A percentile compares a stretch with the other conserved stretches of the same genome.
phyloP scores from a whole-genome alignment of 75 land plant species.

The Azolla pinnata region DNA sequence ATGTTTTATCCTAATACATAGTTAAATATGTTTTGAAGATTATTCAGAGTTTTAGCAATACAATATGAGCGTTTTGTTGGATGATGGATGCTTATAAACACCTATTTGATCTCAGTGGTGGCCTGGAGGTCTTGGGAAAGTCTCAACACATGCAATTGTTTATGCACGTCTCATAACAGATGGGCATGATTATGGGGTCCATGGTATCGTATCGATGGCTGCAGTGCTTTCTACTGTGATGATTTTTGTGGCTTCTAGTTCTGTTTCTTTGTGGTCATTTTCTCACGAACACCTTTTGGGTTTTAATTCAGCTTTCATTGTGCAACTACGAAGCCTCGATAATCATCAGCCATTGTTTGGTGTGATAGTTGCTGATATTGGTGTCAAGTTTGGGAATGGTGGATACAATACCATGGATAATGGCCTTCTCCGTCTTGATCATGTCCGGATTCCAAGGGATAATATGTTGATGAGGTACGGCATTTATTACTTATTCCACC shows the following conservation, averaged over 20 bases:
- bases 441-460: no score
- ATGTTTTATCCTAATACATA: no score
- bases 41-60: no score
- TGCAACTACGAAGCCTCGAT: conserved; percentile 82
- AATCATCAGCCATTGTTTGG: conserved; percentile 87
- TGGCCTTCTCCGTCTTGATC: conserved; percentile 76
- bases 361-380: conserved; percentile 90
- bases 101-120: conserved; percentile 97
- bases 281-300: no score
- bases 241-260: no score
- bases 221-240: no score
- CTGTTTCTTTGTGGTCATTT: no score
- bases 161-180: conserved; percentile 90
- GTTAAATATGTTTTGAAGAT: no score
- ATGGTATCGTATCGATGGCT: no score
- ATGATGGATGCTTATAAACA: no score
- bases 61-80: no score
- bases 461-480: conserved; percentile 77
- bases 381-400: conserved; percentile 92
- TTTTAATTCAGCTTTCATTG: conserved; percentile 96
- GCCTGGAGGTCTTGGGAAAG: conserved; percentile 99
- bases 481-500: no score
- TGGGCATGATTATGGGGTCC: conserved; percentile 70
- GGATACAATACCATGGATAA: conserved; percentile 95
- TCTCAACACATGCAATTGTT: conserved; percentile 89